Base-by-base conservation (phyloP, 176 grass and related monocot genomes). In the Oryza coarctata region DNA sequence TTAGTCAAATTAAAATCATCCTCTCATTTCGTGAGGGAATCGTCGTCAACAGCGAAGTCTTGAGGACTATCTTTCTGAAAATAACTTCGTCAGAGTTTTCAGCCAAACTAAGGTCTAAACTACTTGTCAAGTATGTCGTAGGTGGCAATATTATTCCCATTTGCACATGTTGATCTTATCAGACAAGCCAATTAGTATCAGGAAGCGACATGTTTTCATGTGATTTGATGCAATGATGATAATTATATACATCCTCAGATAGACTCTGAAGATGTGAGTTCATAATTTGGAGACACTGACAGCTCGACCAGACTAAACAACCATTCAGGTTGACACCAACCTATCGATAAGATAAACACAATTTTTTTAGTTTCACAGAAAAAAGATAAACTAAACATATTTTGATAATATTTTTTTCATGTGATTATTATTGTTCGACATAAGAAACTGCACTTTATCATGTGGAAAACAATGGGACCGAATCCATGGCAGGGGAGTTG, bases 201-300 rank as follows among this genome's bases (percentile, higher is more conserved):
- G 43, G 27, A 31, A 57, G 58, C 7, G 62, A 35, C 68, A 79
- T 79, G 27, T 62, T 88, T 62, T 88, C 60, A 30, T 74, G 63
- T 25, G 63, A 30, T 74, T 44, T 25, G 63, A 58, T 69, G 73
- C 30, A 82, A 31, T 13, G 52, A 62, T 61, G n/a, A n/a, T 17
- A 39, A 39, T 39, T 9, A 39, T 39, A 11, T 8, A 41, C 79
- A 36, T 38, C 79, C 72, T 40, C 65, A 71, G 72, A 61, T 76
- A 71, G 28, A 70, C 32, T 12, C 79, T 81, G 35, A 6, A n/a
- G 5, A 34, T 38, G 45, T 12, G n/a, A 62, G 55, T 63, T 18
- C 23, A 39, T 68, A 76, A 57, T 75, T 35, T 3, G 7, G 13
- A 63, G 13, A 71, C 30, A 10, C 39, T 11, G 20, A 33, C 63